These are phyloP conservation scores for Apiospora aurea DNA, from an alignment of 2,329 filamentous ascomycete species.

Conservation along the genomic window DNA sequence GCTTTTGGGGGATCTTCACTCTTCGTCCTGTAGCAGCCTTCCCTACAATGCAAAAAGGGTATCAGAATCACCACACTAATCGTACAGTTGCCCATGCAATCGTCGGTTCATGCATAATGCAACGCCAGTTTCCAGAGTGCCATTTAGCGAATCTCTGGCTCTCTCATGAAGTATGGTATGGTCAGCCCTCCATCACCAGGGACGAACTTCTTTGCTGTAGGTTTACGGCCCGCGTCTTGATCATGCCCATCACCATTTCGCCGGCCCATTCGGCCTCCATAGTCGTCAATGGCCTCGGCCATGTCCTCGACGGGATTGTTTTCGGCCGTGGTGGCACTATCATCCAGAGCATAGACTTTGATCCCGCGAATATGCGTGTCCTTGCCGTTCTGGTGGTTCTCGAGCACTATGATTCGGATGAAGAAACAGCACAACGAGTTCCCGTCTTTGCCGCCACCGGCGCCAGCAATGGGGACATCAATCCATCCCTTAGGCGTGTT, in stretches of 20 bases:
- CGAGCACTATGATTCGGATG: slow-evolving; percentile 86
- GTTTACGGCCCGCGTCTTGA: slow-evolving; percentile 41
- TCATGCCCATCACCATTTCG: slow-evolving; percentile 43
- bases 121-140: no score
- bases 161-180: slow-evolving; percentile 49
- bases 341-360: slow-evolving; percentile 77
- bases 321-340: slow-evolving; percentile 48
- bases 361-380: slow-evolving; percentile 96
- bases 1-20: no score
- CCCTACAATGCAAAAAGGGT: background rate
- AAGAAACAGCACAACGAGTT: slow-evolving; percentile 87
- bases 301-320: slow-evolving; percentile 47
- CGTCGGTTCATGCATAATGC: background rate
- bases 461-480: slow-evolving; percentile 70
- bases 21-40: background rate
- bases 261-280: slow-evolving; percentile 37
- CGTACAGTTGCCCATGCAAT: background rate
- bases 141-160: slow-evolving; percentile 49
- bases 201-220: slow-evolving; percentile 37
- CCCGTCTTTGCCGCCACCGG: slow-evolving; percentile 67
- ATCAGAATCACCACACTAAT: slow-evolving; percentile 4
- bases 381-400: slow-evolving; percentile 99
- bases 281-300: slow-evolving; percentile 41
- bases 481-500: slow-evolving; percentile 88
- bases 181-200: slow-evolving; percentile 45